Conservation (phyloP, 352 stramenopile species). For the Pythium utonaiense region DNA sequence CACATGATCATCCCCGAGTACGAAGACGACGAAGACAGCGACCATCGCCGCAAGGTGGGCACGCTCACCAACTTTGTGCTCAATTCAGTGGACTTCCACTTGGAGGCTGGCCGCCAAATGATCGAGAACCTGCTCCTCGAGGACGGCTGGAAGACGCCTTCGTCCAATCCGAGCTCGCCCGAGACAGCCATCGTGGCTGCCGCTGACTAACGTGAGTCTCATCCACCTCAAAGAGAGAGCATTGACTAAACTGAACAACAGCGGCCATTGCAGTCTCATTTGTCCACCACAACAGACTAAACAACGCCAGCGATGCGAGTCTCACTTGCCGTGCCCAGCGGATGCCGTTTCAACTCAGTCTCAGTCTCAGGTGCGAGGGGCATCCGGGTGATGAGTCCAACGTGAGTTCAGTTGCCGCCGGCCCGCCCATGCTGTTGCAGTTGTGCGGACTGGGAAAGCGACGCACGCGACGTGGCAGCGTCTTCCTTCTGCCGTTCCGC, state of each 20-base stretch:
- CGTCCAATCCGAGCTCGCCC: conserved; percentile 1
- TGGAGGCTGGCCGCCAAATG: conserved; percentile 21
- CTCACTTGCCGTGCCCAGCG: too few species aligned
- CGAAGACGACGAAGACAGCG: conserved; percentile 10
- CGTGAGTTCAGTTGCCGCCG: not conserved
- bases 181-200: not conserved
- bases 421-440: not conserved
- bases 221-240: not conserved
- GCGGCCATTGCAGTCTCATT: too few species aligned
- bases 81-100: conserved; percentile 15
- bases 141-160: conserved; percentile 7
- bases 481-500: not conserved
- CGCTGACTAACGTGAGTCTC: not conserved
- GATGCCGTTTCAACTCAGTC: not conserved
- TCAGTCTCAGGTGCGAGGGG: not conserved
- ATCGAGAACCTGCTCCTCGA: conserved; percentile 26
- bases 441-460: not conserved
- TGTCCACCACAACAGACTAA: too few species aligned
- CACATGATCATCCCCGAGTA: conserved; percentile 24
- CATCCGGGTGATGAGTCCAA: not conserved
- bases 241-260: too few species aligned
- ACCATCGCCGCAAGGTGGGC: conserved; percentile 12
- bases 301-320: too few species aligned
- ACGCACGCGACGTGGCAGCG: not conserved
- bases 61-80: conserved; percentile 28